Evolutionary conservation across 768 basidiomycete genomes (phyloP), one percentile per base, ranked within the genome.

Genomic region (Rhizopogon vulgaris): DNA sequence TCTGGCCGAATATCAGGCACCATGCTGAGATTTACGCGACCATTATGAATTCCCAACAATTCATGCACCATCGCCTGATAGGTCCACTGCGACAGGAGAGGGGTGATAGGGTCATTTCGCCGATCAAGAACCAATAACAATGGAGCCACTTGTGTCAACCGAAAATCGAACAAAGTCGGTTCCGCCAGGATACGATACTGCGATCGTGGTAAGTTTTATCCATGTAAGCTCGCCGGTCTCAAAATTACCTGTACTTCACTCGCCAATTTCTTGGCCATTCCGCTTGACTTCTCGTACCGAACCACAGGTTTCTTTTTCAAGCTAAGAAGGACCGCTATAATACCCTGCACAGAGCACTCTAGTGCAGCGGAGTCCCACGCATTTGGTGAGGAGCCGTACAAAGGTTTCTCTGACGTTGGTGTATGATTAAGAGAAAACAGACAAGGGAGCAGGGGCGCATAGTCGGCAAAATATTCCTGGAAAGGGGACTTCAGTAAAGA

Each of bases 31-130:
- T 91, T 84, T 3, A 98, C 94, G 52, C 96, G 79, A 17, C 95
- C 95, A 63, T 97, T 98, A 55, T 89, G 85, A 41, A 99, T 96
- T 2, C 90, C 87, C 6, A 98, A 71, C 12, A 96, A 74, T 65
- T 98, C 96, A 62, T 99, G 96, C 0, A 98, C 96, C 94, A 98
- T 97, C 1, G 95, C 96, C 66, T 98, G 95, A 71, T 98, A 98
- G 24, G 96, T 98, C 96, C 96, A 98, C 69, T 97, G 96, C 2
- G 92, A 92, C 28, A 98, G 76, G 36, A 98, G 71, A 4, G 96
- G 96, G 0, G 96, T 98, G 5, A 98, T 91, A 2, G 96, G 96
- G 63, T 99, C 96, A 68, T 96, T 97, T 56, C 95, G 77, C 56
- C 96, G 80, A 70, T 99, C 96, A 51, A 99, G 78, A 57, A 99